Evolutionary conservation across 2,329 filamentous ascomycete genomes (phyloP).

Genomic region (Pseudophaeomoniella oleicola): DNA sequence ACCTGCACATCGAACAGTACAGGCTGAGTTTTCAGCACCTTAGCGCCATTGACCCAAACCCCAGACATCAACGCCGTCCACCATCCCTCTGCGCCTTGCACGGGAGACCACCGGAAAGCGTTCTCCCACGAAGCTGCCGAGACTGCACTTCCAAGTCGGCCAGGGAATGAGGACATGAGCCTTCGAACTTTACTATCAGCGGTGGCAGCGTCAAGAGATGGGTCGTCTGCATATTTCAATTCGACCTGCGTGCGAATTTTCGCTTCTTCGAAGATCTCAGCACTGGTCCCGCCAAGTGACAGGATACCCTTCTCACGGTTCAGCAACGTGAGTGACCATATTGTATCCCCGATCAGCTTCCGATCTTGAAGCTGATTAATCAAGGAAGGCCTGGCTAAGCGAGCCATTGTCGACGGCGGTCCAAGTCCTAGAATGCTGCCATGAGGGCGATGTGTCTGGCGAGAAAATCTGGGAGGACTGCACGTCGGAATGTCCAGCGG

Average conservation of each 20-base stretch:
- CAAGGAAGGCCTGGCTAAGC: slow-evolving; percentile 11
- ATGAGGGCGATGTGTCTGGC: slow-evolving; percentile 12
- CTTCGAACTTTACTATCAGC: slow-evolving; percentile 7
- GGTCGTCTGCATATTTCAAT: slow-evolving; percentile 11
- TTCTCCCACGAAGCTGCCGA: no score
- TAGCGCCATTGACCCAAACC: slow-evolving; percentile 16
- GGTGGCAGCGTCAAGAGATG: slow-evolving; percentile 5
- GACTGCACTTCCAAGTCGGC: no score
- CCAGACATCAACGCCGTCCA: slow-evolving; percentile 18
- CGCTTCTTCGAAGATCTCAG: slow-evolving; percentile 11
- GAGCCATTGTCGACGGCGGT: slow-evolving; percentile 12
- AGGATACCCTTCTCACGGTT: slow-evolving; percentile 16
- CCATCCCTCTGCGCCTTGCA: slow-evolving; percentile 18
- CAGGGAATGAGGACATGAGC: slow-evolving; percentile 2
- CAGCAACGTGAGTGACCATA: slow-evolving; percentile 17
- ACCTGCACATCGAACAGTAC: slow-evolving; percentile 15
- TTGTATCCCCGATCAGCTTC: slow-evolving; percentile 8
- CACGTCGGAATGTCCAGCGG: slow-evolving; percentile 15
- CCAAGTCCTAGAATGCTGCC: slow-evolving; percentile 17
- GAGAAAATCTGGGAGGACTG: slow-evolving; percentile 13
- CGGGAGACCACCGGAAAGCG: slow-evolving; percentile 16
- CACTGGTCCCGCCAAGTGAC: slow-evolving; percentile 17
- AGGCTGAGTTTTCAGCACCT: slow-evolving; percentile 17
- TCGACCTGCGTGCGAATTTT: slow-evolving; percentile 12
- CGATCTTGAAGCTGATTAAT: slow-evolving; percentile 12